These are phyloP conservation scores for Xerocomellus chrysenteron DNA, from an alignment of 768 basidiomycete species.

Conservation along the genomic window DNA sequence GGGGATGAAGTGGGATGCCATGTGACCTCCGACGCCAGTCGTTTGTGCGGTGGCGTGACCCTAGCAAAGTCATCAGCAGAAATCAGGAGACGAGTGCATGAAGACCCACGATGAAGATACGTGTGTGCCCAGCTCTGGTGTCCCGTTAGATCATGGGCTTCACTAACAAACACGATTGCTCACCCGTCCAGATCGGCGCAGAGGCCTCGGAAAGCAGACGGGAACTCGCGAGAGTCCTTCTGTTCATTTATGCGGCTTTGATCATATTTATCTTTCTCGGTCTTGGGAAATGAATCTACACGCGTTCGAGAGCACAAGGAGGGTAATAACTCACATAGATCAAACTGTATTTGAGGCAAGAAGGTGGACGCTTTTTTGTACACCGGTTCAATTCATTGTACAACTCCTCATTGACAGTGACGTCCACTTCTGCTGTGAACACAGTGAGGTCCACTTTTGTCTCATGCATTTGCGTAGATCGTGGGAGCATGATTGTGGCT, in stretches of 20 bases:
- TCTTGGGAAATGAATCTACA: not conserved
- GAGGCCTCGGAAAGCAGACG: not conserved
- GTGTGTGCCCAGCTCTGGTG: not conserved
- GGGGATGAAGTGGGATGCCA: constrained; percentile 1
- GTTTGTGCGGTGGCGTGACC: constrained; percentile 6
- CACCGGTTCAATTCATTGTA: not conserved
- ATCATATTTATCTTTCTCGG: not conserved
- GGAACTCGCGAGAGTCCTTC: not conserved
- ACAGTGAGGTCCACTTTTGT: not conserved
- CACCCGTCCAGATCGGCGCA: not conserved
- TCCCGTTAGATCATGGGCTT: not conserved
- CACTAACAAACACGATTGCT: not conserved
- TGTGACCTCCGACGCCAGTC: constrained; percentile 1
- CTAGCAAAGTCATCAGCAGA: not conserved
- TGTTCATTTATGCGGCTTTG: not conserved
- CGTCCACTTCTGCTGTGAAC: not conserved
- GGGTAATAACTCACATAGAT: not conserved
- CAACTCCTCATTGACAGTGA: not conserved
- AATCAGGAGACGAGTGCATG: no score
- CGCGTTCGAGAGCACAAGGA: not conserved
- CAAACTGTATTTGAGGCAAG: not conserved
- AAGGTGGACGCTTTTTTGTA: not conserved
- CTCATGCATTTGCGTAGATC: not conserved
- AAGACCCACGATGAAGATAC: not conserved
- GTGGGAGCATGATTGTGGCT: not conserved